A percentile compares a stretch with the other conserved stretches of the same genome.
Evolutionary conservation across 176 grass and related monocot species (phyloP).

Genomic region (Dendrocalamus sinicus): DNA sequence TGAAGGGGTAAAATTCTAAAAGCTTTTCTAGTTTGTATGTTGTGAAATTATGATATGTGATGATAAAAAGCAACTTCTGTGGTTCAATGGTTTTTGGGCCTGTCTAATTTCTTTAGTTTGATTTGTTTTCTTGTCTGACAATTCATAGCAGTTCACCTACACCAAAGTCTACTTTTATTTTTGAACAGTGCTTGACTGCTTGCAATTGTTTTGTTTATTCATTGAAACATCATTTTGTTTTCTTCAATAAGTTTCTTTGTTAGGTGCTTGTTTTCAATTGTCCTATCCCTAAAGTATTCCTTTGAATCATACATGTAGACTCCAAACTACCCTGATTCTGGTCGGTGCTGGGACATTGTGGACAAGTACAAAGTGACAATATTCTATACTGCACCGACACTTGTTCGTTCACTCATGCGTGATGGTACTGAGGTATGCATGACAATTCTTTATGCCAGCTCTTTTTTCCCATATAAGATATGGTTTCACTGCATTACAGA

Average conservation of each 20-base stretch:
- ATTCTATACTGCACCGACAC: conserved; percentile 96
- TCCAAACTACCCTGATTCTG: conserved; percentile 89
- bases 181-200: conserved; percentile 18
- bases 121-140: conserved; percentile 24
- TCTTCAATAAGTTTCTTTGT: conserved; percentile 11
- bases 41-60: conserved; percentile 17
- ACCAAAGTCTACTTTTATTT: conserved; percentile 27
- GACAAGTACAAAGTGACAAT: conserved; percentile 95
- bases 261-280: neutral
- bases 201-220: conserved; percentile 22
- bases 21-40: conserved; percentile 2
- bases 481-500: neutral
- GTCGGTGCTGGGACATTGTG: conserved; percentile 94
- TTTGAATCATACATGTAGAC: conserved; percentile 60
- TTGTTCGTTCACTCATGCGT: conserved; percentile 90
- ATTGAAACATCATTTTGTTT: conserved; percentile 5
- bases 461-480: neutral
- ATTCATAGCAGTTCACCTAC: conserved; percentile 1
- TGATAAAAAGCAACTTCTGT: conserved; percentile 8
- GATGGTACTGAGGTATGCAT: conserved; percentile 74
- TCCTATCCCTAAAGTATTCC: conserved; percentile 35
- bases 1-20: conserved; percentile 76
- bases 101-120: conserved; percentile 23
- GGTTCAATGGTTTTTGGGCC: conserved; percentile 8
- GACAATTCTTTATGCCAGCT: conserved; percentile 4